phyloP scores from a whole-genome alignment of 352 stramenopile genomes.

The Pythium rhizo-oryzae region DNA sequence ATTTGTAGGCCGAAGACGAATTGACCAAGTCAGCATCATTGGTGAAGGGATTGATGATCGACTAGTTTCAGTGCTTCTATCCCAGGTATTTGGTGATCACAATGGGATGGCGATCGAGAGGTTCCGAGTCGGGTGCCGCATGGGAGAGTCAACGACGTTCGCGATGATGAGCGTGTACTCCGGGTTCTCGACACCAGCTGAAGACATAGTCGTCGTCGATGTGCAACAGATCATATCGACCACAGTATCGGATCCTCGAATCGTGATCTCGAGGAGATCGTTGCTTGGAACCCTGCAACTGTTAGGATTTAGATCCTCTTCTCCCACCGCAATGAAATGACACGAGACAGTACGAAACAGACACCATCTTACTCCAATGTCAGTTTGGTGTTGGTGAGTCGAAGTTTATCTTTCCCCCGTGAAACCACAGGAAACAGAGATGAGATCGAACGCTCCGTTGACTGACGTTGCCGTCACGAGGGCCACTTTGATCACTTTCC shows the following conservation, averaged over 20 bases:
- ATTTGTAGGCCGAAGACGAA: neutral
- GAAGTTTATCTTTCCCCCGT: neutral
- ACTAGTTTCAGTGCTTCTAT: slow-evolving; percentile 4
- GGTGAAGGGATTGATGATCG: neutral
- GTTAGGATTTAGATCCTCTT: neutral
- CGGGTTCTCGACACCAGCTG: slow-evolving; percentile 4
- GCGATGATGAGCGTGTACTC: slow-evolving; percentile 10
- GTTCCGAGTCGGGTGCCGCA: slow-evolving; percentile 17
- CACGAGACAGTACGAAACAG: neutral
- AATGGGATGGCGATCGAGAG: neutral
- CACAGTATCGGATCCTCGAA: neutral
- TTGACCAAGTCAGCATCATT: slow-evolving; percentile 10
- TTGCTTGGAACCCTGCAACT: neutral
- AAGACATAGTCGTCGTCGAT: slow-evolving; percentile 21
- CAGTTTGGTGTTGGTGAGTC: neutral
- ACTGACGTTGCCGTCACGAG: neutral
- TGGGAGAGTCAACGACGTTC: neutral
- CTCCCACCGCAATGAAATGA: neutral
- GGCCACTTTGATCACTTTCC: neutral
- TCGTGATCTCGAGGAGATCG: neutral
- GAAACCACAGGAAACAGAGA: neutral
- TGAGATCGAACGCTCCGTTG: neutral
- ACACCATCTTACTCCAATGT: neutral
- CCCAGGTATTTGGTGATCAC: neutral
- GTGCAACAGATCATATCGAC: neutral